phyloP scores from a whole-genome alignment of 768 basidiomycete species.

The Serendipita indica region DNA sequence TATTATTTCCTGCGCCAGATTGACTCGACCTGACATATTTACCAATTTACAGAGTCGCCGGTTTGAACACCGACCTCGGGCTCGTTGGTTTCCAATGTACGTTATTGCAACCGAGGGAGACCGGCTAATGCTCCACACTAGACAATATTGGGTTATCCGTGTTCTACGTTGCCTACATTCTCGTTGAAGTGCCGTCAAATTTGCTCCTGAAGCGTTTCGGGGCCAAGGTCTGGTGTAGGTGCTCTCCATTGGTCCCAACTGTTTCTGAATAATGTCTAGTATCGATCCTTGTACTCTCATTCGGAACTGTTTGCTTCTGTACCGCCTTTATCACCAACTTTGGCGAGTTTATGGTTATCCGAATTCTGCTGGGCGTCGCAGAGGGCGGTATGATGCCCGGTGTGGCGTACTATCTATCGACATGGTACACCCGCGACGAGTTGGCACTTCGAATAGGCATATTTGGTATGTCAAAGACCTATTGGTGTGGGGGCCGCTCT shows the following conservation, averaged over 20 bases:
- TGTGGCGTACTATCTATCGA: slow-evolving; percentile 22
- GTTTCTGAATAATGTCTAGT: slow-evolving; percentile 21
- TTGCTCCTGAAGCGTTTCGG: slow-evolving; percentile 30
- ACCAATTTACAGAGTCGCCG: background rate
- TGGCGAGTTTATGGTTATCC: slow-evolving; percentile 24
- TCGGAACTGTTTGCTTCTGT: slow-evolving; percentile 26
- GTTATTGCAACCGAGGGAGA: background rate
- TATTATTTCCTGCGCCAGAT: background rate
- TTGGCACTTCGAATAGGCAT: slow-evolving; percentile 25
- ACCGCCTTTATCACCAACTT: slow-evolving; percentile 29
- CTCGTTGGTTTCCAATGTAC: slow-evolving; percentile 4
- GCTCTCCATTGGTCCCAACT: background rate
- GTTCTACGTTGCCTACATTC: slow-evolving; percentile 27
- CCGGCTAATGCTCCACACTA: background rate
- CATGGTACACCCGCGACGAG: slow-evolving; percentile 23
- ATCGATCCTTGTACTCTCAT: slow-evolving; percentile 24
- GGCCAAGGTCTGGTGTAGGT: slow-evolving; percentile 15
- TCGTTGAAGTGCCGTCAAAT: slow-evolving; percentile 26
- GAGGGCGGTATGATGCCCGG: slow-evolving; percentile 33
- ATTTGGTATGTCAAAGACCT: slow-evolving; percentile 15
- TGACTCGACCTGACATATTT: background rate
- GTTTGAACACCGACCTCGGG: background rate
- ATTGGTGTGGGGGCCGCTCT: background rate
- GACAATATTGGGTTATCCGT: slow-evolving; percentile 29
- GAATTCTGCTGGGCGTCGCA: slow-evolving; percentile 29